Conservation (phyloP, 1,284 basidiomycete species). For the Trichosporon sp. region DNA sequence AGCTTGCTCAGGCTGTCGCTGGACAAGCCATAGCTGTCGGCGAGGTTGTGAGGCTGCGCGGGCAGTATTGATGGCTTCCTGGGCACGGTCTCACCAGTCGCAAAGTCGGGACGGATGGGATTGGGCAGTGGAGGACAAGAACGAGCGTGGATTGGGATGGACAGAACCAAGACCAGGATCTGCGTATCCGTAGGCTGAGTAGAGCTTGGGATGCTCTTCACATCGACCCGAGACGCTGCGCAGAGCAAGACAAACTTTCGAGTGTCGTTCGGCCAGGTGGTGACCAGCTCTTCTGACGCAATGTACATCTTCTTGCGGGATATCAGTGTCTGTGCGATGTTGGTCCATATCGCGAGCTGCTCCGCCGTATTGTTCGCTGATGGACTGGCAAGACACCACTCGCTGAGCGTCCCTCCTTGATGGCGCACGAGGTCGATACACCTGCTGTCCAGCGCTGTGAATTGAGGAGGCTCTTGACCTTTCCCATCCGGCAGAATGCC, state of each 20-base stretch:
- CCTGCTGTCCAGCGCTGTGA: not conserved
- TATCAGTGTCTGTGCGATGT: not conserved
- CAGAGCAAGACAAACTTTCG: conserved; percentile 3
- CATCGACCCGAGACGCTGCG: not conserved
- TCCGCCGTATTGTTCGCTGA: not conserved
- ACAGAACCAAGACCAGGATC: conserved; percentile 15
- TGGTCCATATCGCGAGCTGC: not conserved
- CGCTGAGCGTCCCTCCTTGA: not conserved
- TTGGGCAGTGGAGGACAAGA: conserved; percentile 19
- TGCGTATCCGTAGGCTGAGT: conserved; percentile 1
- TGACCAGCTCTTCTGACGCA: conserved; percentile 9
- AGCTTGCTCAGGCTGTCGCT: not conserved
- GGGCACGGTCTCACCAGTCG: not conserved
- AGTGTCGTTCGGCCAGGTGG: conserved; percentile 3
- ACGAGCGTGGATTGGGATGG: conserved; percentile 15
- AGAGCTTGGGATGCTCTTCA: not conserved
- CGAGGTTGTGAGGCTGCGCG: not conserved
- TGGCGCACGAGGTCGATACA: not conserved
- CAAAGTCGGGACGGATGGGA: conserved; percentile 22
- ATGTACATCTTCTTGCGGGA: not conserved
- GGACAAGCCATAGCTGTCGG: conserved; percentile 7
- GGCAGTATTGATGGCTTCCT: not conserved
- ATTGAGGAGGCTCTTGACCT: not conserved
- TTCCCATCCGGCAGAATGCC: not conserved
- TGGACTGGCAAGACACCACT: not conserved